Evolutionary conservation across 2,329 filamentous ascomycete species (phyloP).

Genomic region (Xylariaceae sp.): DNA sequence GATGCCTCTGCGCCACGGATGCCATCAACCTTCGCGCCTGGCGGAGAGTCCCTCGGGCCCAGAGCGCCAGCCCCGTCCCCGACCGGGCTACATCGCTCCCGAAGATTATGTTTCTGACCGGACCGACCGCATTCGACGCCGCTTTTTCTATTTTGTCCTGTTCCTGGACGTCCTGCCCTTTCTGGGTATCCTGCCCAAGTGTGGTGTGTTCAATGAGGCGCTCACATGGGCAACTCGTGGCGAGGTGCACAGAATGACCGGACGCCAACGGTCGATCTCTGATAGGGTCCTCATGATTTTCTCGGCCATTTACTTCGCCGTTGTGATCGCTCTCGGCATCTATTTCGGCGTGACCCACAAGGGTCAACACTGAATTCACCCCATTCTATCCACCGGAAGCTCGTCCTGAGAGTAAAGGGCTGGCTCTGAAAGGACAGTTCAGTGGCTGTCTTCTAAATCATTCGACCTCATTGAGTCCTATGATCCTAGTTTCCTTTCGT

Average conservation of each 20-base stretch:
- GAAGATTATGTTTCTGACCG: slow-evolving; percentile 23
- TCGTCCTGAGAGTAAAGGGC: too few relatives aligned
- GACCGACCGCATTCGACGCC: slow-evolving; percentile 30
- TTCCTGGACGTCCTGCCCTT: slow-evolving; percentile 43
- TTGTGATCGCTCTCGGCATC: slow-evolving; percentile 18
- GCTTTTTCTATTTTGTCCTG: slow-evolving; percentile 37
- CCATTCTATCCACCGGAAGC: too few relatives aligned
- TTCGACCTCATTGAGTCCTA: too few relatives aligned
- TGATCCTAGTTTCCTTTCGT: too few relatives aligned
- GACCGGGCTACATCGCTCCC: slow-evolving; percentile 3
- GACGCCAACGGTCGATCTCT: slow-evolving; percentile 34
- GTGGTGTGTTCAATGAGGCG: slow-evolving; percentile 40
- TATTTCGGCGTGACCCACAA: background rate
- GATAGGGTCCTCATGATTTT: slow-evolving; percentile 15
- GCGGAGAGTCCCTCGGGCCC: too few relatives aligned
- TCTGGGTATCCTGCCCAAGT: slow-evolving; percentile 40
- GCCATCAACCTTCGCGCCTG: background rate
- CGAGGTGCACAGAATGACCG: slow-evolving; percentile 37
- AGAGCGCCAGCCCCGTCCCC: background rate
- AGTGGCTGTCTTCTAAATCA: too few relatives aligned
- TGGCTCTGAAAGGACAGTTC: too few relatives aligned
- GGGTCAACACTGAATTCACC: too few relatives aligned
- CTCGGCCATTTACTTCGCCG: slow-evolving; percentile 15
- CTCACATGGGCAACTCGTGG: slow-evolving; percentile 47
- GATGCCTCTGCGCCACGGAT: background rate